Evolutionary conservation across 768 basidiomycete species (phyloP).

Genomic region (Podaxis sp.): DNA sequence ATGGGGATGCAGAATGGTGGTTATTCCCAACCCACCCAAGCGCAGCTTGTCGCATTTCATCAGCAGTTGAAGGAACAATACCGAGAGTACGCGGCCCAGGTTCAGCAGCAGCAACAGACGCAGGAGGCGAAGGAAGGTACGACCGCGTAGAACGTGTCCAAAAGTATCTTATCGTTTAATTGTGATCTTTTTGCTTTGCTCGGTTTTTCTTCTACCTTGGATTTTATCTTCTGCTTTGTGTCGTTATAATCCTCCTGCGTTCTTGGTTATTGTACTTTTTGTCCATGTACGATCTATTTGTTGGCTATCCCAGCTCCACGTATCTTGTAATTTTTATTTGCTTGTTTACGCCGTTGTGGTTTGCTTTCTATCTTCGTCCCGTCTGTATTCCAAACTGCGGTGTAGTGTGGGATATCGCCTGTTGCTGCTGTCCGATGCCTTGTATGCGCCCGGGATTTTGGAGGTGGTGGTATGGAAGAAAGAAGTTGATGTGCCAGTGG

Average conservation of each 20-base stretch:
- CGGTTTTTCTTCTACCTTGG: neutral
- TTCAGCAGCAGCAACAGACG: conserved; percentile 14
- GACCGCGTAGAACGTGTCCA: conserved; percentile 3
- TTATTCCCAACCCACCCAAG: conserved; percentile 1
- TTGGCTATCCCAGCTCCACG: neutral
- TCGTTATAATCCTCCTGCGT: neutral
- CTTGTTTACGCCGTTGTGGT: neutral
- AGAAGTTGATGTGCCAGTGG: neutral
- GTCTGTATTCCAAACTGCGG: neutral
- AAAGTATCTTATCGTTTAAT: conserved; percentile 15
- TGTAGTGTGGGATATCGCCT: neutral
- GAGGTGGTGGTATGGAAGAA: neutral
- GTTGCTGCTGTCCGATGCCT: neutral
- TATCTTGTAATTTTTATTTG: conserved; percentile 4
- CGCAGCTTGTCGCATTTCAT: conserved; percentile 7
- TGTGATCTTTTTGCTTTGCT: conserved; percentile 2
- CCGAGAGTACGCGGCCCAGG: conserved; percentile 4
- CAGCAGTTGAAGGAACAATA: conserved; percentile 10
- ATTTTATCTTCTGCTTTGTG: neutral
- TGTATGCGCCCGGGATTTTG: neutral
- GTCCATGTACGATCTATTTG: conserved; percentile 7
- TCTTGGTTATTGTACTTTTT: conserved; percentile 2
- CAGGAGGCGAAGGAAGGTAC: conserved; percentile 12
- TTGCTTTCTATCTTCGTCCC: conserved; percentile 1
- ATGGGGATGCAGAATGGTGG: conserved; percentile 5